A percentile compares a stretch with the other conserved stretches of the same genome.
Conservation (phyloP, 768 basidiomycete genomes). For the Leccinum pellstonianum region DNA sequence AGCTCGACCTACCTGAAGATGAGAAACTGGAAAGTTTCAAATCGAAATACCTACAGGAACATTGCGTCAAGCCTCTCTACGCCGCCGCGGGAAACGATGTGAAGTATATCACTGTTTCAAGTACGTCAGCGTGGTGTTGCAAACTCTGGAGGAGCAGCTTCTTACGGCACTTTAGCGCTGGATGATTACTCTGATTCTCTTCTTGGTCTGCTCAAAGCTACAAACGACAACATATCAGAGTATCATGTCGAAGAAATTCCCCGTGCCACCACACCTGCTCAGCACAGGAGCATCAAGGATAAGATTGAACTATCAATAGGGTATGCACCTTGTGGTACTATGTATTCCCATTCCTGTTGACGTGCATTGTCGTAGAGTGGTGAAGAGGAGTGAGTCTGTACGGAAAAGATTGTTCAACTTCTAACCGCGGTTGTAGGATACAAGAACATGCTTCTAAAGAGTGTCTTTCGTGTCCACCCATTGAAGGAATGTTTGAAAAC, state of each 20-base stretch:
- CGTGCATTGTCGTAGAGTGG: background rate
- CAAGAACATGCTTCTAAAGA: background rate
- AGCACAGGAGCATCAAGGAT: background rate
- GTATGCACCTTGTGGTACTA: background rate
- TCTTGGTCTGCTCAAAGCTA: constrained; percentile 3
- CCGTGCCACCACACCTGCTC: background rate
- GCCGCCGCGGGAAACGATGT: background rate
- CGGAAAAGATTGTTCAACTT: background rate
- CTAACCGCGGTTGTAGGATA: background rate
- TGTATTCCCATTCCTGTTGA: background rate
- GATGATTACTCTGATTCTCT: constrained; percentile 10
- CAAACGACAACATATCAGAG: background rate
- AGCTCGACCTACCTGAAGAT: background rate
- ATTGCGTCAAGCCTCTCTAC: constrained; percentile 3
- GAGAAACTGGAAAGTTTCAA: background rate
- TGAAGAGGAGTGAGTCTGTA: background rate
- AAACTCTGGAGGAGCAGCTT: background rate
- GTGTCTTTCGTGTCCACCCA: background rate
- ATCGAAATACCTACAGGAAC: background rate
- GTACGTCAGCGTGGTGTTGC: background rate
- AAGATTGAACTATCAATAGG: background rate
- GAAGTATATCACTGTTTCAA: constrained; percentile 9
- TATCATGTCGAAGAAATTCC: background rate
- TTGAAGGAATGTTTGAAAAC: background rate
- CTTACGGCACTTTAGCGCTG: constrained; percentile 2